Evolutionary conservation across 805 yeast species (phyloP), one percentile per base, ranked within the genome.

Genomic region (Saccharomycopsis guyanensis): DNA sequence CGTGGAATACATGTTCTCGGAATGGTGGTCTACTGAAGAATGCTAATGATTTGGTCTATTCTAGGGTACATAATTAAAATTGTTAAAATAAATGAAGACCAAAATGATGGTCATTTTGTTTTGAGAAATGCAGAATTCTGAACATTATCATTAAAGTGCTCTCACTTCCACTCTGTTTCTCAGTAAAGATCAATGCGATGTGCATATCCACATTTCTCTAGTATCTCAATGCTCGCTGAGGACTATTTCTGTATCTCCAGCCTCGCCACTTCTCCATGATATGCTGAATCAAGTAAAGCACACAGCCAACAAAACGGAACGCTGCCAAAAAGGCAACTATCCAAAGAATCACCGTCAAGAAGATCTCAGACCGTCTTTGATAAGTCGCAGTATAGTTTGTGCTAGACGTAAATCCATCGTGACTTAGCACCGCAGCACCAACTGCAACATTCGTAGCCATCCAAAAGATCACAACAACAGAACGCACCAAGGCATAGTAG

Each of bases 401-500:
- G 47, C 18, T 40, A 40, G 36, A 41, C 49, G 50, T 43, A 64
- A 47, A 25, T 4, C 96, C 96, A 45, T 89, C 96, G 1, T 88
- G 76, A 49, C 86, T 86, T 49, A 88, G 71, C 6, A 93, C 96
- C 13, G 87, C 73, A 0, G 89, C 93, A 40, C 87, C 75, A 40
- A 93, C 69, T 33, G 85, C 77, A 55, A 86, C 82, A 60, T 93
- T 93, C 33, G 94, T 78, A 49, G 88, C 69, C 68, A 88, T 78
- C 98, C 98, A 93, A 3, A 81, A 62, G 50, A 93, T 70, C 19
- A 93, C 96, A 1, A 95, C 94, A 58, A 86, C 65, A 0, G 97
- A 86, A 61, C 98, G 75, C 52, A 91, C 77, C 54, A 85, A 78
- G 0, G 97, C 97, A 64, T 86, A 93, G 62, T 89, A 91, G 57